Evolutionary conservation across 257 asterid genomes (phyloP).

Genomic region (Capsicum pubescens): DNA sequence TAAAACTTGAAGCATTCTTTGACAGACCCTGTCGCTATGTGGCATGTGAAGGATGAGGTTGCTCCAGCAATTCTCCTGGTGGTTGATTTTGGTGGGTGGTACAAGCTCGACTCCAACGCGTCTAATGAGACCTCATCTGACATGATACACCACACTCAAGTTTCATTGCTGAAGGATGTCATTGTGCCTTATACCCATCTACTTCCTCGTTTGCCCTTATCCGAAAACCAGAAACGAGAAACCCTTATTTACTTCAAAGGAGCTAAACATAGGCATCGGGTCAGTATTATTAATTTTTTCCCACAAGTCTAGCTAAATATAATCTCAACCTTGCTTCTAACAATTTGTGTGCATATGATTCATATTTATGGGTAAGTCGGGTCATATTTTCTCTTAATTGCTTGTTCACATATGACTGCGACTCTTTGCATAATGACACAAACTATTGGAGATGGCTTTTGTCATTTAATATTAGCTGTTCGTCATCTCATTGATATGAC

Average conservation of each 20-base stretch:
- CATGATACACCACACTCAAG: conserved; percentile 83
- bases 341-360: neutral
- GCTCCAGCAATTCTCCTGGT: conserved; percentile 88
- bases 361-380: neutral
- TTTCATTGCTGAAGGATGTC: conserved; percentile 88
- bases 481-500: conserved; percentile 2
- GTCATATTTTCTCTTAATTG: conserved; percentile 18
- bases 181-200: conserved; percentile 89
- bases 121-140: conserved; percentile 58
- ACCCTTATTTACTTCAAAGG: conserved; percentile 94
- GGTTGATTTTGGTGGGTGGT: conserved; percentile 99
- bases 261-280: conserved; percentile 98
- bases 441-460: neutral
- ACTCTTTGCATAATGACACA: neutral
- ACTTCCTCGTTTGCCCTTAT: conserved; percentile 70
- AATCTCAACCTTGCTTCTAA: conserved; percentile 3
- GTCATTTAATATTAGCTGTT: conserved; percentile 10
- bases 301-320: neutral
- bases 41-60: conserved; percentile 85
- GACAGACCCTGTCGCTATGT: conserved; percentile 99
- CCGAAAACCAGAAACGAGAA: conserved; percentile 58
- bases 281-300: conserved; percentile 43
- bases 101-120: conserved; percentile 66
- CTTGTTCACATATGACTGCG: neutral
- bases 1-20: conserved; percentile 95